Conservation (phyloP, 129 eudicot species). For the Deinandra increscens region DNA sequence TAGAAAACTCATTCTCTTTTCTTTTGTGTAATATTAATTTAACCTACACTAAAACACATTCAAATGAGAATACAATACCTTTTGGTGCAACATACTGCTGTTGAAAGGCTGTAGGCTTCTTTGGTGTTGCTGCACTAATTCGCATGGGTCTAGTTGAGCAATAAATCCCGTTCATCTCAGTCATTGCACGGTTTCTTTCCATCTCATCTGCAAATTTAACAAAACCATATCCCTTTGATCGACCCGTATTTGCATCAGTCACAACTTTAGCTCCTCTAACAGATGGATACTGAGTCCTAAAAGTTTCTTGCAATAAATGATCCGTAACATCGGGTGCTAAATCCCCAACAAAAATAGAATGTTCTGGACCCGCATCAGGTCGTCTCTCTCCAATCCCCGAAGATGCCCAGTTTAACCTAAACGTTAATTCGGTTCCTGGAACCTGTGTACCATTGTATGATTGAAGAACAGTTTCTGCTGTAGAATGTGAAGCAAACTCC, state of each 20-base stretch:
- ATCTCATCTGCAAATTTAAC: constrained; percentile 95
- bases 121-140: constrained; percentile 96
- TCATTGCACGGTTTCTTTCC: constrained; percentile 92
- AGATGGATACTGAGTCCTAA: constrained; percentile 76
- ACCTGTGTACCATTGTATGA: constrained; percentile 80
- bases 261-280: constrained; percentile 98
- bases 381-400: constrained; percentile 91
- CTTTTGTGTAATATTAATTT: background rate
- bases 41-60: background rate
- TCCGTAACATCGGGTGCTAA: constrained; percentile 97
- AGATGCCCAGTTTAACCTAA: constrained; percentile 96
- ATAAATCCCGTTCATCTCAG: constrained; percentile 89
- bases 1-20: background rate
- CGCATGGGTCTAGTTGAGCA: constrained; percentile 98
- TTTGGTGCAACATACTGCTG: constrained; percentile 70
- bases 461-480: constrained; percentile 81
- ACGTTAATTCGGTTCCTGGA: constrained; percentile 88
- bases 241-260: constrained; percentile 90
- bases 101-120: constrained; percentile 67
- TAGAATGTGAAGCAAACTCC: constrained; percentile 75
- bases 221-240: constrained; percentile 94
- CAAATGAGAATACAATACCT: constrained; percentile 38
- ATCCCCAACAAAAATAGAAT: constrained; percentile 96
- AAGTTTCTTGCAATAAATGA: constrained; percentile 81
- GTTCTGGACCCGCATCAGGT: constrained; percentile 80